A percentile compares a stretch with the other conserved stretches of the same genome.
phyloP scores from a whole-genome alignment of 2,329 filamentous ascomycete genomes.

The Graphilbum fragrans region DNA sequence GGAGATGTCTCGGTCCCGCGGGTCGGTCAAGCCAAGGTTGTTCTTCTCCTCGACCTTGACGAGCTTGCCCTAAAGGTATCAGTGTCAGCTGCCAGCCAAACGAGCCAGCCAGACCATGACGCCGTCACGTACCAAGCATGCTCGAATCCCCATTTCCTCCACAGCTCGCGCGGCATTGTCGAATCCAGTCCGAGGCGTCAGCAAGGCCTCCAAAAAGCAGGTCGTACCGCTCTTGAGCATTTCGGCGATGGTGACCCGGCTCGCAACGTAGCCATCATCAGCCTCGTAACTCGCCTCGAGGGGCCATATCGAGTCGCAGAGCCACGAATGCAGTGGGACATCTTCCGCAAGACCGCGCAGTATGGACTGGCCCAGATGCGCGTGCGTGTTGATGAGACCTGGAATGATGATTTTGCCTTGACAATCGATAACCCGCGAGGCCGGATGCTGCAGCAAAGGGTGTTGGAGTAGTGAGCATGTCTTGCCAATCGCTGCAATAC shows the following conservation, averaged over 20 bases:
- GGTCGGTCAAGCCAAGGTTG: conserved; percentile 19
- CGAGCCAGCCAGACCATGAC: neutral
- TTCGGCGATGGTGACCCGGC: conserved; percentile 33
- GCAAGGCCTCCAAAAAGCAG: conserved; percentile 39
- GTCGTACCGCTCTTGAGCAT: conserved; percentile 37
- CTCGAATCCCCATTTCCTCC: conserved; percentile 11
- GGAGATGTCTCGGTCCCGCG: conserved; percentile 21
- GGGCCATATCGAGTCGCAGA: conserved; percentile 36
- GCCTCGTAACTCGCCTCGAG: conserved; percentile 14
- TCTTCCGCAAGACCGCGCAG: conserved; percentile 36
- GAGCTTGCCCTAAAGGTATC: conserved; percentile 14
- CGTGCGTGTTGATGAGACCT: conserved; percentile 36
- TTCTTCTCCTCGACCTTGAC: conserved; percentile 23
- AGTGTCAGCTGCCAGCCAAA: conserved; percentile 2
- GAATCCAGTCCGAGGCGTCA: conserved; percentile 17
- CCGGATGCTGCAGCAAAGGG: conserved; percentile 13
- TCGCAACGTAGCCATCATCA: conserved; percentile 33
- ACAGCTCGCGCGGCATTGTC: conserved; percentile 13
- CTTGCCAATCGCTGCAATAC: conserved; percentile 17
- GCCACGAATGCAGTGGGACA: conserved; percentile 34
- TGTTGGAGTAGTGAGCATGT: conserved; percentile 25
- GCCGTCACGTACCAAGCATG: conserved; percentile 10
- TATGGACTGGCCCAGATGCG: conserved; percentile 35
- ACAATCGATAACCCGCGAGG: conserved; percentile 15
- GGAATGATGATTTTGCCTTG: conserved; percentile 32